phyloP scores from a whole-genome alignment of 208 protist genomes.

The Strigomonas culicis region DNA sequence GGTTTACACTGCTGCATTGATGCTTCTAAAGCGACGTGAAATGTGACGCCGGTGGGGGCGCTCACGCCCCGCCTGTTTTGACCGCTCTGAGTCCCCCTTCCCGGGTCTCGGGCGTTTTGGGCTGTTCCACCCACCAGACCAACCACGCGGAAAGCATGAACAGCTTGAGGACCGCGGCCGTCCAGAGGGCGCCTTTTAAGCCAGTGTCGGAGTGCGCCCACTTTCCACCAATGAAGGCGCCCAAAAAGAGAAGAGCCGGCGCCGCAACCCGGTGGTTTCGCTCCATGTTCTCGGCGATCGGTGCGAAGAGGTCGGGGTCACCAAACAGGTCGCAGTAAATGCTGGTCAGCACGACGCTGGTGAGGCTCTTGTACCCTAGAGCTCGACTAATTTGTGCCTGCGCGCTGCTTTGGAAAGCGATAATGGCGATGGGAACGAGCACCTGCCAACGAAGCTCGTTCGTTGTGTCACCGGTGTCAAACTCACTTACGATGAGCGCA shows the following conservation, averaged over 20 bases:
- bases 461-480: not conserved
- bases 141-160: no score
- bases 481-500: slow-evolving; percentile 9
- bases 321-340: slow-evolving; percentile 21
- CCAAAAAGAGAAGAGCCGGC: slow-evolving; percentile 15
- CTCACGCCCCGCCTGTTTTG: no score
- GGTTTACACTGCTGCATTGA: no score
- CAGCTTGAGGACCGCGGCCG: slow-evolving; percentile 11
- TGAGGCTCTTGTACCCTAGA: slow-evolving; percentile 17
- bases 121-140: no score
- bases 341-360: slow-evolving; percentile 21
- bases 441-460: slow-evolving; percentile 16
- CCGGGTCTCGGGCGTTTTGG: no score
- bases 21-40: no score
- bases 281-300: slow-evolving; percentile 6
- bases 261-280: slow-evolving; percentile 16
- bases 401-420: slow-evolving; percentile 21
- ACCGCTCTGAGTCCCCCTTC: no score
- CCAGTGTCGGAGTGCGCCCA: slow-evolving; percentile 16
- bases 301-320: slow-evolving; percentile 14
- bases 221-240: slow-evolving; percentile 17
- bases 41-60: no score
- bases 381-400: slow-evolving; percentile 18
- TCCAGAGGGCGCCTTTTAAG: slow-evolving; percentile 13
- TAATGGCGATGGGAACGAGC: slow-evolving; percentile 15